A percentile compares a stretch with the other conserved stretches of the same genome.
Evolutionary conservation across 1,284 basidiomycete species (phyloP).

Genomic region (Gomphus sp.): DNA sequence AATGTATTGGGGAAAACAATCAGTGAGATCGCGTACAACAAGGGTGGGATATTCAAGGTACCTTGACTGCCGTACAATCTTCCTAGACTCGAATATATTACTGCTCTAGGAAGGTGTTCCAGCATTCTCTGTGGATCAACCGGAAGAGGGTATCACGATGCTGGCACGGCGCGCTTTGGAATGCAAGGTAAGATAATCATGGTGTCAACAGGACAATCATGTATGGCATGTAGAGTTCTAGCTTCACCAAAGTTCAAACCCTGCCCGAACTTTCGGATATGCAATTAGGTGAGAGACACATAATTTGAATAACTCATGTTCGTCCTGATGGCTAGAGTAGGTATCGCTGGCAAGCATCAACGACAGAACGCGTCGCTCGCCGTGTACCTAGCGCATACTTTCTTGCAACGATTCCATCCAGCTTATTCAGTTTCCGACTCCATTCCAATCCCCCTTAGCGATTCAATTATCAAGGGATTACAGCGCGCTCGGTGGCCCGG

Average conservation of each 20-base stretch:
- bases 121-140: conserved; percentile 79
- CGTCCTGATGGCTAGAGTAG: conserved; percentile 27
- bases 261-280: conserved; percentile 39
- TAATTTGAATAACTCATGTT: neutral
- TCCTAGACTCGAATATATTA: neutral
- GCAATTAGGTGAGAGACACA: conserved; percentile 50
- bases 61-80: conserved; percentile 7
- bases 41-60: conserved; percentile 95
- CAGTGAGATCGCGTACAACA: conserved; percentile 88
- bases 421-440: conserved; percentile 17
- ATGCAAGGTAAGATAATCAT: conserved; percentile 37
- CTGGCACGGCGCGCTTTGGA: conserved; percentile 60
- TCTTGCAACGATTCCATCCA: conserved; percentile 41
- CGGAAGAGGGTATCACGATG: conserved; percentile 56
- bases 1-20: conserved; percentile 85
- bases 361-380: conserved; percentile 86
- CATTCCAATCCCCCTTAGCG: conserved; percentile 30
- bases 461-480: conserved; percentile 54
- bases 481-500: conserved; percentile 85
- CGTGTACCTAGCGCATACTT: conserved; percentile 62
- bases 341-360: conserved; percentile 87
- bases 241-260: conserved; percentile 49
- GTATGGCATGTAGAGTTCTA: conserved; percentile 39
- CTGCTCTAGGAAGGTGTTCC: conserved; percentile 63
- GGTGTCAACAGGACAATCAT: neutral